A percentile compares a stretch with the other conserved stretches of the same genome.
Evolutionary conservation across 164 flowering plant genomes (phyloP).

Genomic region (Sextonia rubra): DNA sequence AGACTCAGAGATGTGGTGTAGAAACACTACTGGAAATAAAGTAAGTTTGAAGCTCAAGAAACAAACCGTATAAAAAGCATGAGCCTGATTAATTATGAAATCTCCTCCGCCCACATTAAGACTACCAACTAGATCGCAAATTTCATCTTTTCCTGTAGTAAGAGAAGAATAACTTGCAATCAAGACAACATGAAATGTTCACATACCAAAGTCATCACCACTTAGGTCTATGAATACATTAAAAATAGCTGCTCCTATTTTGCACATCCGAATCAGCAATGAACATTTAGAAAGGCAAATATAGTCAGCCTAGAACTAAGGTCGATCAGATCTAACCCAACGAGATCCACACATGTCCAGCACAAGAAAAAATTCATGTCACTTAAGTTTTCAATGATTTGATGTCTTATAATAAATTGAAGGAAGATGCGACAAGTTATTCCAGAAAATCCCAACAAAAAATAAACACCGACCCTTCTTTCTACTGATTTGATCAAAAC

Average conservation of each 20-base stretch:
- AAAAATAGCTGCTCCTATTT: neutral
- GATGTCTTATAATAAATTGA: no score
- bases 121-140: conserved; percentile 28
- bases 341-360: no score
- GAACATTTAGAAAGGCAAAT: neutral
- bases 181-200: neutral
- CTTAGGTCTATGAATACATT: neutral
- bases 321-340: no score
- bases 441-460: no score
- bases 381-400: no score
- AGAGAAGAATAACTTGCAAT: neutral
- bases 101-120: conserved; percentile 44
- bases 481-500: no score
- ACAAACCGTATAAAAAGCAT: conserved; percentile 45
- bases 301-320: no score
- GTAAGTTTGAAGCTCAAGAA: neutral
- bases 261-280: neutral
- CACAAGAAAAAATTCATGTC: no score
- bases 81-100: conserved; percentile 33
- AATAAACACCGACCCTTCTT: no score
- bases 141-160: conserved; percentile 44
- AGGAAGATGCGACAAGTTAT: no score
- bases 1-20: conserved; percentile 6
- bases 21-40: neutral
- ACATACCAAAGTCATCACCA: neutral